These are phyloP conservation scores for Hypoxylon sp. DNA, from an alignment of 2,329 filamentous ascomycete species.

Conservation along the genomic window DNA sequence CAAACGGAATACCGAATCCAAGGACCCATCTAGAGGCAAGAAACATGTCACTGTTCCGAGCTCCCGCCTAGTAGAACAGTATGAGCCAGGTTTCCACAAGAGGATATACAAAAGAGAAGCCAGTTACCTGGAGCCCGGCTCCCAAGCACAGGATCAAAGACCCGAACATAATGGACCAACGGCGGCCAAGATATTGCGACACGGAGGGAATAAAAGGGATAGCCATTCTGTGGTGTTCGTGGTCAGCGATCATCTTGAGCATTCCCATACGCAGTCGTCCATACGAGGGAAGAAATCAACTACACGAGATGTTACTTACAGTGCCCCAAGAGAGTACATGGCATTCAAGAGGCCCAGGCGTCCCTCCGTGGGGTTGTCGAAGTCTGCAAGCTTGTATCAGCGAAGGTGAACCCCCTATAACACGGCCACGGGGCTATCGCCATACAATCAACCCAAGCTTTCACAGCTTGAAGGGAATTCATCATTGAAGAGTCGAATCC, in stretches of 20 bases:
- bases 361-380: slow-evolving; percentile 54
- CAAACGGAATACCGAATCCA: slow-evolving; percentile 60
- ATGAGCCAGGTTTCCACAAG: slow-evolving; percentile 3
- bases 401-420: slow-evolving; percentile 1
- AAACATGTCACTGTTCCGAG: slow-evolving; percentile 57
- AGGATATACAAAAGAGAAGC: slow-evolving; percentile 27
- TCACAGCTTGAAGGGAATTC: slow-evolving; percentile 57
- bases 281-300: not conserved
- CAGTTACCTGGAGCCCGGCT: slow-evolving; percentile 52
- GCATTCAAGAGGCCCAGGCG: slow-evolving; percentile 58
- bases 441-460: slow-evolving; percentile 55
- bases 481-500: slow-evolving; percentile 59
- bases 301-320: slow-evolving; percentile 7
- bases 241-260: not conserved
- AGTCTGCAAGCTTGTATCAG: slow-evolving; percentile 48
- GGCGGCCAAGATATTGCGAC: slow-evolving; percentile 55
- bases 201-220: slow-evolving; percentile 56
- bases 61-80: slow-evolving; percentile 53
- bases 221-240: slow-evolving; percentile 47
- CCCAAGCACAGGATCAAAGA: slow-evolving; percentile 54
- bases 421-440: not conserved
- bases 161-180: slow-evolving; percentile 56
- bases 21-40: slow-evolving; percentile 56
- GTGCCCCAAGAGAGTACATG: slow-evolving; percentile 57
- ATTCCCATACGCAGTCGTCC: not conserved